These are phyloP conservation scores for Plasmodium inui DNA, from an alignment of 169 alveolate species.

Conservation along the genomic window DNA sequence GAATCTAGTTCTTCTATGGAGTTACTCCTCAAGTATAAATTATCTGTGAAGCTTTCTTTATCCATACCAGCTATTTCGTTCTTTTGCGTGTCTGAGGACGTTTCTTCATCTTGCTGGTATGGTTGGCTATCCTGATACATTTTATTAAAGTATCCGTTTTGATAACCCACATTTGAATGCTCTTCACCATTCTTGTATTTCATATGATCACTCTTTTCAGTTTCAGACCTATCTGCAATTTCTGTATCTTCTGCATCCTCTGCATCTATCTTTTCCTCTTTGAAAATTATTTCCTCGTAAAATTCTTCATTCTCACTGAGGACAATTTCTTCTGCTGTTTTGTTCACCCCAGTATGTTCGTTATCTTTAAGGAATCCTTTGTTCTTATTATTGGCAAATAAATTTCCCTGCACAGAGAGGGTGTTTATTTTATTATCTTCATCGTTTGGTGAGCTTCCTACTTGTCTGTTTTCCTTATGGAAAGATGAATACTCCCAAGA, in stretches of 20 bases:
- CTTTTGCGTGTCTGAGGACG: neutral
- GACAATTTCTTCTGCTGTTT: slow-evolving; percentile 2
- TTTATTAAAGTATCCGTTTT: neutral
- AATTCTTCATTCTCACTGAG: slow-evolving; percentile 73
- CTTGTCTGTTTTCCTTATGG: neutral
- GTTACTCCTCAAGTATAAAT: slow-evolving; percentile 27
- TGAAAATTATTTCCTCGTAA: slow-evolving; percentile 11
- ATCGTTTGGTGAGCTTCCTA: neutral
- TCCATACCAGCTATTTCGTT: neutral
- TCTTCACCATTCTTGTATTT: neutral
- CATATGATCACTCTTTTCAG: slow-evolving; percentile 1
- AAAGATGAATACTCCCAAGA: neutral
- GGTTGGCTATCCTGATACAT: neutral
- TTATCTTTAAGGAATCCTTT: neutral
- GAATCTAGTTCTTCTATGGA: slow-evolving; percentile 70
- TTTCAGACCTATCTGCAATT: neutral
- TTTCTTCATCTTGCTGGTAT: neutral
- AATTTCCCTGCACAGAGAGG: neutral
- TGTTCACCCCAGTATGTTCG: neutral
- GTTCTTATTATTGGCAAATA: neutral
- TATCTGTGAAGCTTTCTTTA: slow-evolving; percentile 11
- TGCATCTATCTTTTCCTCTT: neutral
- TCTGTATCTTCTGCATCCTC: neutral
- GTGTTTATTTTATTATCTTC: neutral
- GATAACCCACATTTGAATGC: neutral